Evolutionary conservation across 2,329 filamentous ascomycete species (phyloP).

Genomic region (Blastomyces silverae): DNA sequence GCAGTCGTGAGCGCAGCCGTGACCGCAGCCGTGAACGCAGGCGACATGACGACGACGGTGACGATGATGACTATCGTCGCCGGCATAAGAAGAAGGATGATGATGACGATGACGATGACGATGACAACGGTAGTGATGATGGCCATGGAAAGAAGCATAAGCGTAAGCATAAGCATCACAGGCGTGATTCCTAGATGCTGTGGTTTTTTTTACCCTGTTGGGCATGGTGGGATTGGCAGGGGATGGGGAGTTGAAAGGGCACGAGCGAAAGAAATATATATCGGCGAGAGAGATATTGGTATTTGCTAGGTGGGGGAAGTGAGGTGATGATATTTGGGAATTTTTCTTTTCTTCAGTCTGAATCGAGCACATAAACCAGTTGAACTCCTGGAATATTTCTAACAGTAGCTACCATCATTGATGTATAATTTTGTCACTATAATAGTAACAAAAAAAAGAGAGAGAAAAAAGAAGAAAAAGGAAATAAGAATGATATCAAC

Average conservation of each 20-base stretch:
- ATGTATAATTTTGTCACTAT: too few species aligned
- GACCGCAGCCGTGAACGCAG: conserved; percentile 22
- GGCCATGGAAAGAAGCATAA: conserved; percentile 16
- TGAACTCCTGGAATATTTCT: too few species aligned
- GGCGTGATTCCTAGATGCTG: conserved; percentile 19
- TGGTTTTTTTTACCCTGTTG: not conserved
- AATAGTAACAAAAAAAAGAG: too few species aligned
- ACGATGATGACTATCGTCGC: conserved; percentile 13
- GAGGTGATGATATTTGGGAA: not conserved
- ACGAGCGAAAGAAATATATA: not conserved
- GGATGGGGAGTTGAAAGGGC: not conserved
- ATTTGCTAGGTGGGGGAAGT: not conserved
- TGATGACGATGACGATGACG: conserved; percentile 19
- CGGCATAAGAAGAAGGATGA: conserved; percentile 19
- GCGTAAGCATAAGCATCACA: conserved; percentile 23
- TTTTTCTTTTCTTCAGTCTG: not conserved
- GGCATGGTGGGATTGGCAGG: not conserved
- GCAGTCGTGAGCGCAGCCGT: conserved; percentile 18
- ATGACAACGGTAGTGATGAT: conserved; percentile 22
- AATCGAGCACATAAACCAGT: too few species aligned
- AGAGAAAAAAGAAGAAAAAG: not conserved
- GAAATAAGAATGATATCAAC: too few species aligned
- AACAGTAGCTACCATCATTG: too few species aligned
- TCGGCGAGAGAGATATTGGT: not conserved
- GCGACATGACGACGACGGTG: conserved; percentile 8